Base-by-base conservation (phyloP, 1,284 basidiomycete genomes). In the Apiotrichum mycotoxinovorans region DNA sequence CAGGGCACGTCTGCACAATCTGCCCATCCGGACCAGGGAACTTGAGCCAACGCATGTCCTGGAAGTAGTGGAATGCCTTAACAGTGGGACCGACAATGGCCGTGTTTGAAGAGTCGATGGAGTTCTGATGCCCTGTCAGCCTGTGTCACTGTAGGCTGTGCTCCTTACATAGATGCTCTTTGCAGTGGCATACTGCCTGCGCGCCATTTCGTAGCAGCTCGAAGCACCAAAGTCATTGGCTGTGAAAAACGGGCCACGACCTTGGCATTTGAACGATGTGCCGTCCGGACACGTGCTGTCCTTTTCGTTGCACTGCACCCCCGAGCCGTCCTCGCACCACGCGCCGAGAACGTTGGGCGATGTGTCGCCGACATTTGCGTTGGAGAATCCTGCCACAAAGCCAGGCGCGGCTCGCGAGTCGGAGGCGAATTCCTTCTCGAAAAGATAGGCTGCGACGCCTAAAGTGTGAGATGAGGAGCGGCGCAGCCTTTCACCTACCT, bases 291-390 rank as follows among this genome's bases (percentile, higher is more conserved):
- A 61, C 8, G 55, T 57, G 30, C 44, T 42, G n/a, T n/a, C 56
- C n/a, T 52, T 20, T 14, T 48, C 22, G 25, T 35, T 26, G 41
- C 59, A 61, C 40, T 37, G 23, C 35, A 40, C 17, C 9, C 49
- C 47, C 7, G 59, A 57, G 22, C 55, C 59, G 52, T 61, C 59
- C 25, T 57, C 48, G 45, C 59, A 61, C 59, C 59, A 61, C 35
- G 49, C 47, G 3, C 59, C 59, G 10, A 57, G 52, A n/a, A 57
- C 50, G 42, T 57, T 57, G 17, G 55, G 55, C 4, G 52, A 54
- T 8, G 45, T 42, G 25, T 61, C 59, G n/a, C 59, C 59, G 22
- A 57, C 59, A 30, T 55, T 57, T 12, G 55, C 55, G 34, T 61
- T 55, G n/a, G 55, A 57, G 59, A 57, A 61, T 12, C 52, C 59